Percentiles rank a stretch among this genome's conserved stretches.
Evolutionary conservation across 345 rosid genomes (phyloP).

Genomic region (Draba incana): DNA sequence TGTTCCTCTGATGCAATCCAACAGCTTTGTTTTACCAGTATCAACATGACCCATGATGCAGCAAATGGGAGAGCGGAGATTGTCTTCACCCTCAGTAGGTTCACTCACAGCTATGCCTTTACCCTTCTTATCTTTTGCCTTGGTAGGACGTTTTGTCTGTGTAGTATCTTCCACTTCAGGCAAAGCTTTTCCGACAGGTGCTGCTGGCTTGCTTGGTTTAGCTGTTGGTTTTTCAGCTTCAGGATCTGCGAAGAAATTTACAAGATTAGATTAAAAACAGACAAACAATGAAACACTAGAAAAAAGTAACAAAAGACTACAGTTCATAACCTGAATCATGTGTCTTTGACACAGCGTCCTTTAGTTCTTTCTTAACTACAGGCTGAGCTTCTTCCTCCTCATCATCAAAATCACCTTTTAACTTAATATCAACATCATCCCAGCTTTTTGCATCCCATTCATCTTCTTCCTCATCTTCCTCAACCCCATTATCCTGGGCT

Average conservation of each 20-base stretch:
- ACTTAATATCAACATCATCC: conserved; percentile 81
- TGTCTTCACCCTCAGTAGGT: conserved; percentile 53
- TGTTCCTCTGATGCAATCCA: conserved; percentile 96
- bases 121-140: conserved; percentile 46
- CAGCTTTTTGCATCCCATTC: conserved; percentile 98
- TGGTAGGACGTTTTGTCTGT: conserved; percentile 28
- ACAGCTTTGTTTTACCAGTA: conserved; percentile 93
- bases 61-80: conserved; percentile 92
- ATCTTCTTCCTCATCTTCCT: conserved; percentile 79
- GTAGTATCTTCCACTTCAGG: conserved; percentile 42
- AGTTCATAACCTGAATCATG: conserved; percentile 49
- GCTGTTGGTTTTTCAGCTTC: conserved; percentile 35
- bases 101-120: conserved; percentile 45
- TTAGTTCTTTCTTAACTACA: conserved; percentile 57
- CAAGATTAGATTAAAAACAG: conserved; percentile 17
- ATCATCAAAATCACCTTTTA: conserved; percentile 88
- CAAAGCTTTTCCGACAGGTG: conserved; percentile 34
- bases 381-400: conserved; percentile 73
- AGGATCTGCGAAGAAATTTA: conserved; percentile 28
- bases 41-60: conserved; percentile 99
- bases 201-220: conserved; percentile 44
- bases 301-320: conserved; percentile 5
- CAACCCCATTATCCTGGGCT: conserved; percentile 57
- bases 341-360: conserved; percentile 44
- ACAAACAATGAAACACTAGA: not conserved